These are phyloP conservation scores for Arachnomyces sp. DNA, from an alignment of 2,329 filamentous ascomycete species.

Conservation along the genomic window DNA sequence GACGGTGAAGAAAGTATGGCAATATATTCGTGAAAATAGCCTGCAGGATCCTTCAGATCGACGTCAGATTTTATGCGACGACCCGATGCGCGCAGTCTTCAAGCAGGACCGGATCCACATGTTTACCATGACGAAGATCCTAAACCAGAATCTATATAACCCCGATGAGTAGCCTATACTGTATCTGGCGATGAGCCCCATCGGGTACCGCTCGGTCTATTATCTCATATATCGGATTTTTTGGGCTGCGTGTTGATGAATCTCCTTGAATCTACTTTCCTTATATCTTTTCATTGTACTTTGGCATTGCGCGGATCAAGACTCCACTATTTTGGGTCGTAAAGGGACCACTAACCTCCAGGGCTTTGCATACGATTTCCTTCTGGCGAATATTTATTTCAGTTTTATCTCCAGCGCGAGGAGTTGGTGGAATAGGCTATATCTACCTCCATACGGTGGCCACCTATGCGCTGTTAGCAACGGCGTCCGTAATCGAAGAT, in stretches of 20 bases:
- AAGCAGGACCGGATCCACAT: conserved; percentile 88
- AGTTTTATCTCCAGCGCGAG: conserved; percentile 2
- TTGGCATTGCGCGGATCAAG: not conserved
- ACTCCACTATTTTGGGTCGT: conserved; percentile 6
- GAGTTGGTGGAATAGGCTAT: too few species aligned
- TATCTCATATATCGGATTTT: too few species aligned
- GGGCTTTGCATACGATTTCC: too few species aligned
- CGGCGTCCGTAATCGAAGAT: not conserved
- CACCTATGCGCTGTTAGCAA: conserved; percentile 14
- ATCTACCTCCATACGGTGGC: too few species aligned
- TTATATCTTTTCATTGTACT: conserved; percentile 5
- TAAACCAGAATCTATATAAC: conserved; percentile 82
- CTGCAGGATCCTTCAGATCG: conserved; percentile 89
- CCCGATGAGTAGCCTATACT: conserved; percentile 57
- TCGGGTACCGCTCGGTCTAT: not conserved
- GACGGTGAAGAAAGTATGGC: conserved; percentile 94
- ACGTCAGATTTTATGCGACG: conserved; percentile 87
- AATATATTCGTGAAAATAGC: conserved; percentile 79
- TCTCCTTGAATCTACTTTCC: not conserved
- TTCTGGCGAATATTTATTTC: conserved; percentile 21
- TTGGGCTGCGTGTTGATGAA: too few species aligned
- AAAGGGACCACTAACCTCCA: not conserved
- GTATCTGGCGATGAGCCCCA: conserved; percentile 12
- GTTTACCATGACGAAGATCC: conserved; percentile 98
- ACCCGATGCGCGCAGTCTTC: conserved; percentile 84